Evolutionary conservation across 2,329 filamentous ascomycete genomes (phyloP).

Genomic region (Plectosphaerella cucumerina): DNA sequence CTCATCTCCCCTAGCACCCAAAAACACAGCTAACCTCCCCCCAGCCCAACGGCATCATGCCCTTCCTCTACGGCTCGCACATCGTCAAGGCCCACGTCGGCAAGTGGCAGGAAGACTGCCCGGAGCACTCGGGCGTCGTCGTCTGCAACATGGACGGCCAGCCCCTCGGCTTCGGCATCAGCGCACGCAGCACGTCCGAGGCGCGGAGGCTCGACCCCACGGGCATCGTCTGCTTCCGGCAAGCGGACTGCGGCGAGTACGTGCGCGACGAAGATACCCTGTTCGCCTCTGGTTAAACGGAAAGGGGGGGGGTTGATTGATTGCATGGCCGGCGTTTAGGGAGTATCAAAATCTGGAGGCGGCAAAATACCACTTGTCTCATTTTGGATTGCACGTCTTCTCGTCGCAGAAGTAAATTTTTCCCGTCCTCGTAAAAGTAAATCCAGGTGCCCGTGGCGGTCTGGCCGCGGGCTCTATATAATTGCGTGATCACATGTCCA

Average conservation of each 20-base stretch:
- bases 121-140: conserved; percentile 87
- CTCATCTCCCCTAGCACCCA: background rate
- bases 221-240: conserved; percentile 81
- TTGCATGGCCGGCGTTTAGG: conserved; percentile 4
- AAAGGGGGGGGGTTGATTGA: background rate
- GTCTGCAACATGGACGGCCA: conserved; percentile 91
- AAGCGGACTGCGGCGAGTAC: conserved; percentile 93
- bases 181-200: conserved; percentile 81
- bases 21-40: background rate
- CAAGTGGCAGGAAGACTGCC: conserved; percentile 84
- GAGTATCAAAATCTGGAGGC: conserved; percentile 1
- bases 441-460: background rate
- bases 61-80: conserved; percentile 92
- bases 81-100: conserved; percentile 70
- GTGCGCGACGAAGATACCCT: conserved; percentile 74
- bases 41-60: conserved; percentile 86
- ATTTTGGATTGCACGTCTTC: background rate
- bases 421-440: background rate
- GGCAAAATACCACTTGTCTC: background rate
- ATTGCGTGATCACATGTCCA: background rate
- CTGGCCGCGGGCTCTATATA: background rate
- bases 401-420: background rate
- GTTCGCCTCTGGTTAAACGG: conserved; percentile 47
- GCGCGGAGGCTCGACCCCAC: conserved; percentile 84
- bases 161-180: conserved; percentile 89